Evolutionary conservation across 139 green algal species (phyloP), one percentile per base, ranked within the genome.

Genomic region (Picochlorum sp.): DNA sequence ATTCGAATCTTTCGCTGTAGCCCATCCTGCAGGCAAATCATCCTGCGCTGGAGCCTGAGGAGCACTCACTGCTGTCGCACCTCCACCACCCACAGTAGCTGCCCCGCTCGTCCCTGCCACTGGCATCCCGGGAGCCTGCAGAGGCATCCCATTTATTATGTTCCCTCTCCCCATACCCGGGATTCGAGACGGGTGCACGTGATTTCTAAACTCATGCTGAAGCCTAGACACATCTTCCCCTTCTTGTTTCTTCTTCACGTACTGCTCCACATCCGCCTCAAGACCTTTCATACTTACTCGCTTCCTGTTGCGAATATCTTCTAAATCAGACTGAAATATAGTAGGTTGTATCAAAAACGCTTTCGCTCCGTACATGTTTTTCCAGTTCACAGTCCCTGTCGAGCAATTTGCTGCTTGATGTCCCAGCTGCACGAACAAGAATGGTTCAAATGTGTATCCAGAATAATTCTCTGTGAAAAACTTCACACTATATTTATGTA

Each of bases 321-420:
- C 54, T 2, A 85, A 68, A 13, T 95, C 75, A 3, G 78, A 88
- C 61, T 67, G 80, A 49, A 85, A 94, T 6, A 86, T 24, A 0
- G 84, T 68, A 4, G 61, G 65, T 25, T 67, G 67, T 50, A 91
- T 31, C 18, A 76, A 37, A 59, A 95, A 96, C 0, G 82, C 73
- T 2, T 89, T 70, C 13, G 93, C 81, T 3, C 87, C 87, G 50
- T 92, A 94, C 25, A 91, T 85, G 5, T 79, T 67, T 24, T 79
- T 73, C 88, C 88, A 96, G 65, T 94, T 89, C 33, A 96, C 83
- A 8, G 83, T 96, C 30, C 87, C 86, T n/a, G 77, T 85, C 2
- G 86, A 84, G 67, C 87, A 95, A 5, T 88, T 65, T 2, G 75
- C 80, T 9, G 87, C 87, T 66, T 90, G 84, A 69, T 95, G 87